Conservation (phyloP, 177 flowering plant genomes). For the Vitis hybrid region DNA sequence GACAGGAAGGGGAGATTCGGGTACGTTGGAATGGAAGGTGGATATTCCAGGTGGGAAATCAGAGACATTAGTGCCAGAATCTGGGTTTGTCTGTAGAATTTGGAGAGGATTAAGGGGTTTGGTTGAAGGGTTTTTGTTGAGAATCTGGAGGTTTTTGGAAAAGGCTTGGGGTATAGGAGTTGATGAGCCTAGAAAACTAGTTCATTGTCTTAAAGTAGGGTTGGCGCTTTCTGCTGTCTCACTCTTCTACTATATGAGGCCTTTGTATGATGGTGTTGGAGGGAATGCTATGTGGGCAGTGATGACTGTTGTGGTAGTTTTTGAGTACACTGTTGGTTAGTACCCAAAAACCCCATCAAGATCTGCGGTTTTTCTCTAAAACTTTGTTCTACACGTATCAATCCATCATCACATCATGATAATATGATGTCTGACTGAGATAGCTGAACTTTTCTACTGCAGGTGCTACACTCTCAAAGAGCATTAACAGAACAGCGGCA, state of each 20-base stretch:
- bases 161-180: slow-evolving; percentile 50
- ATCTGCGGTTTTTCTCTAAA: background rate
- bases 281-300: slow-evolving; percentile 79
- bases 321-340: slow-evolving; percentile 68
- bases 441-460: slow-evolving; percentile 6
- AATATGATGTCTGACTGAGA: no score
- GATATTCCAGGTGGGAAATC: slow-evolving; percentile 41
- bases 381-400: background rate
- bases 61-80: slow-evolving; percentile 33
- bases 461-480: slow-evolving; percentile 65
- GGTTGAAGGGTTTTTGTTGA: slow-evolving; percentile 20
- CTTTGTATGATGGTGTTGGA: slow-evolving; percentile 66
- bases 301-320: slow-evolving; percentile 76
- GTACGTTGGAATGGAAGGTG: slow-evolving; percentile 56
- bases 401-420: no score
- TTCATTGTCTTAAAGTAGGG: slow-evolving; percentile 68
- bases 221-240: slow-evolving; percentile 64
- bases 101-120: slow-evolving; percentile 28
- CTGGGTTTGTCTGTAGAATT: slow-evolving; percentile 16
- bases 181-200: slow-evolving; percentile 51
- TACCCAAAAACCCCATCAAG: background rate
- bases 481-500: slow-evolving; percentile 55
- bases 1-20: slow-evolving; percentile 15
- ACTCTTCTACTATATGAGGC: slow-evolving; percentile 62
- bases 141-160: slow-evolving; percentile 30